Base-by-base conservation (phyloP, 345 rosid genomes). In the Gossypium arboreum region DNA sequence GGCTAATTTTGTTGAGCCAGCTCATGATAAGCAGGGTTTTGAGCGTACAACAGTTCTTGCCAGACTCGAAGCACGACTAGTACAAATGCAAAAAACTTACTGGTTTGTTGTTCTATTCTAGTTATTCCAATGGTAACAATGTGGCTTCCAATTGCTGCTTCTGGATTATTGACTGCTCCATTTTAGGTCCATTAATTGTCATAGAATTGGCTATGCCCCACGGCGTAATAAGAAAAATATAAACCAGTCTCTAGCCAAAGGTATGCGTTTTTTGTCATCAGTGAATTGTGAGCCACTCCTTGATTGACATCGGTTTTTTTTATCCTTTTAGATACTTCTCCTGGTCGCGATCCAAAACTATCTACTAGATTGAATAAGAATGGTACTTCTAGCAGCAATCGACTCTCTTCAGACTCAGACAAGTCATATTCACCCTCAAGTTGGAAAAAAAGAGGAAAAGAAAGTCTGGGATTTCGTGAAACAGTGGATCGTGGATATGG, bases 1-100 rank as follows among this genome's bases (percentile, higher is more conserved):
- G 84, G 98, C 98, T 75, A 88, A 94, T 85, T 94, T 94, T 81
- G 90, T 94, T 39, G 97, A 94, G 81, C 98, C 98, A 75, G 97
- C 98, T 76, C 97, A 94, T 83, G 96, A 94, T 83, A 94, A 94
- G 87, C 98, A 94, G 82, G 97, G 97, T 22, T 92, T 94, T 83
- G 97, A 92, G 83, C 92, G 94, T 57, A 94, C 98, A 27, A 89
- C 89, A 29, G 97, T 92, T 80, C 92, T 94, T 81, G 85, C 97
- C 52, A 89, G 93, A 81, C 94, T 94, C 24, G 97, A 92, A 84
- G 62, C 85, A 54, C 86, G 90, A 52, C 87, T 94, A 68, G 51
- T 87, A 74, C 93, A 94, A 70, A 89, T 92, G 93, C 97, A 94
- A 80, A 94, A 94, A 80, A 74, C 18, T 70, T 94, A 89, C 82